A percentile compares a stretch with the other conserved stretches of the same genome.
Evolutionary conservation across 495 filamentous ascomycete species (phyloP).

Genomic region (Thozetella sp.): DNA sequence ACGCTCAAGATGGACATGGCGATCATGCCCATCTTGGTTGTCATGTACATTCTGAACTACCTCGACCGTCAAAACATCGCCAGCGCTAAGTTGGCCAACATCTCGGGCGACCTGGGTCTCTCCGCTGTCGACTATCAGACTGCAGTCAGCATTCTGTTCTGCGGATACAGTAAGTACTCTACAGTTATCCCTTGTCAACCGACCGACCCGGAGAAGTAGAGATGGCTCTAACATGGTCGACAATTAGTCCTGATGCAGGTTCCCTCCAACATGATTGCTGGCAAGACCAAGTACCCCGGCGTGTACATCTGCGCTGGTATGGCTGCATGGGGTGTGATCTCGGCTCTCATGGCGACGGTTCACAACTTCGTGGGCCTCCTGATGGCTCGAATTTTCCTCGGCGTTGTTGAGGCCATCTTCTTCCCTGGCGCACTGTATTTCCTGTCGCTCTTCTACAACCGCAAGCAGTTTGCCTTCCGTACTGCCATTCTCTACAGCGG

Average conservation of each 20-base stretch:
- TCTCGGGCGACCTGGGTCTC: conserved; percentile 21
- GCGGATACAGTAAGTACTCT: background rate
- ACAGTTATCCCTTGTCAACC: no score
- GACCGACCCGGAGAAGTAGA: no score
- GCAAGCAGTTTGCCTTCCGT: conserved; percentile 49
- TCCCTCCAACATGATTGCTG: conserved; percentile 16
- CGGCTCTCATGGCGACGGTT: conserved; percentile 62
- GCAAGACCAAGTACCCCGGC: conserved; percentile 19
- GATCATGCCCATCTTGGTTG: conserved; percentile 14
- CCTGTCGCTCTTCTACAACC: conserved; percentile 64
- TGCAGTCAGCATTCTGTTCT: conserved; percentile 8
- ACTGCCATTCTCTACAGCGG: conserved; percentile 54
- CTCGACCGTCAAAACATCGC: conserved; percentile 24
- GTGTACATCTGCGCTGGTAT: conserved; percentile 15
- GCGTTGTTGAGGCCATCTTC: conserved; percentile 1
- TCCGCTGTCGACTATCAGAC: conserved; percentile 13
- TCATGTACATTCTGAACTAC: conserved; percentile 22
- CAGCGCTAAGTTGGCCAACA: conserved; percentile 14
- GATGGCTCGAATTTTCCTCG: conserved; percentile 34
- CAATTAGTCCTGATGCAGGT: conserved; percentile 16
- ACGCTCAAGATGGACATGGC: conserved; percentile 19
- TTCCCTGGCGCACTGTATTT: conserved; percentile 59
- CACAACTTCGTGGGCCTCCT: conserved; percentile 52
- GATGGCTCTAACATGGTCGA: conserved; percentile 10
- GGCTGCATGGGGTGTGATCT: conserved; percentile 26